A percentile compares a stretch with the other conserved stretches of the same genome.
Conservation (phyloP, 306 rosid genomes). For the Alnus rubra region DNA sequence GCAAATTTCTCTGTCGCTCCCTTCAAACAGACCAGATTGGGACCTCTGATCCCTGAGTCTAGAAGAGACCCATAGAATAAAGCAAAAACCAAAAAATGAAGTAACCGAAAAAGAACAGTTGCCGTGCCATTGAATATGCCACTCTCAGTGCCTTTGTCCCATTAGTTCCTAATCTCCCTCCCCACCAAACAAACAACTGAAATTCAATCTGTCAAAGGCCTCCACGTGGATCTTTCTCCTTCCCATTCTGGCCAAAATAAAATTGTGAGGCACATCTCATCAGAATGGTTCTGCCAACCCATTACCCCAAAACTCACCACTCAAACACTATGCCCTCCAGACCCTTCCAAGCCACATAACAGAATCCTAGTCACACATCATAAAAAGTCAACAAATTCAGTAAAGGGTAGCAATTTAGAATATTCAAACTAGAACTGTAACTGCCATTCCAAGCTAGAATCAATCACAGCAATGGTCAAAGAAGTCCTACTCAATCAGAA, state of each 20-base stretch:
- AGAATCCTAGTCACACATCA: background rate
- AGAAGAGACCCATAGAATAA: slow-evolving; percentile 1
- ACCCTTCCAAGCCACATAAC: background rate
- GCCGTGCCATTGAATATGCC: background rate
- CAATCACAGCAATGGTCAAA: background rate
- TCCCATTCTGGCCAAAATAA: slow-evolving; percentile 1
- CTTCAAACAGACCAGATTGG: background rate
- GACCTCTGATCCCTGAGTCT: background rate
- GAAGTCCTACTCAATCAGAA: background rate
- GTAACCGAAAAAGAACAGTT: background rate
- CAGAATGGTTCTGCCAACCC: background rate
- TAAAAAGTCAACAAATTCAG: background rate
- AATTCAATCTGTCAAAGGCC: background rate
- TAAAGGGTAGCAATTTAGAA: background rate
- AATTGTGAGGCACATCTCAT: background rate
- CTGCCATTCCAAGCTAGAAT: background rate
- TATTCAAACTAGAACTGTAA: background rate
- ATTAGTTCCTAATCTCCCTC: background rate
- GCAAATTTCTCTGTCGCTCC: background rate
- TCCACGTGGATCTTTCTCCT: background rate
- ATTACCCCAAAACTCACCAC: background rate
- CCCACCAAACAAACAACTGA: background rate
- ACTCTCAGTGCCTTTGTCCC: background rate
- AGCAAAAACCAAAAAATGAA: background rate
- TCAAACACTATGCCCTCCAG: background rate